Percentiles rank a stretch among this genome's conserved stretches.
Evolutionary conservation across 2,329 filamentous ascomycete species (phyloP).

Genomic region (Verticillium dahliae): DNA sequence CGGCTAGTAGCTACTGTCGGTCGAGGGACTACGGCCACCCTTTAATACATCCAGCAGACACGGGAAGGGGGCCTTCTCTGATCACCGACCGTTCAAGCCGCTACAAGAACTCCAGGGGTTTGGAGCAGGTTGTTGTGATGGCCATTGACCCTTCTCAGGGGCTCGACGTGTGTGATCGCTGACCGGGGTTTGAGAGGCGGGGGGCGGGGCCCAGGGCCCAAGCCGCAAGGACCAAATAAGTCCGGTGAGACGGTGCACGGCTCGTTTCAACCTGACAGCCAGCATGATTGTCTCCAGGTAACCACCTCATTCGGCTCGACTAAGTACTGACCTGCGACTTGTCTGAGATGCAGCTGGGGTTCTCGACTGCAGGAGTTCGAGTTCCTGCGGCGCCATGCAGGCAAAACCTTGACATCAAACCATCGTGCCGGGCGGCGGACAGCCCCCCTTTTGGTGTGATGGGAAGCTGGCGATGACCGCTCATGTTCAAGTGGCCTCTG

Average conservation of each 20-base stretch:
- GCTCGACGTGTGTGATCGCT: not conserved
- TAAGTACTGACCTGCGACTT: not conserved
- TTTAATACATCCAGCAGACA: not conserved
- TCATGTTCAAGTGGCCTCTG: not conserved
- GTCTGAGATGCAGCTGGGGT: not conserved
- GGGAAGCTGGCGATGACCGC: not conserved
- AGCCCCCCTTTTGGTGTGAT: not conserved
- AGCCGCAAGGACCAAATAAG: not conserved
- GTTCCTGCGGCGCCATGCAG: not conserved
- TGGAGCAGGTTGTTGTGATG: not conserved
- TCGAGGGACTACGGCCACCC: not conserved
- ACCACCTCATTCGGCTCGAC: not conserved
- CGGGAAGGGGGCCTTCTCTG: not conserved
- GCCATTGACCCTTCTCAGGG: not conserved
- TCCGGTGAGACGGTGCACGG: not conserved
- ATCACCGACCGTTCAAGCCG: too few species aligned
- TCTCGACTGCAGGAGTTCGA: not conserved
- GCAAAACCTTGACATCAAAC: not conserved
- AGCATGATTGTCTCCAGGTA: not conserved
- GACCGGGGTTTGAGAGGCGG: not conserved
- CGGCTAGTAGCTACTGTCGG: not conserved
- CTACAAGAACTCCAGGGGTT: not conserved
- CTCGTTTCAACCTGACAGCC: not conserved
- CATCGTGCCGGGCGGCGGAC: not conserved
- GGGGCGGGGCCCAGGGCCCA: not conserved